Conservation (phyloP, 2,329 filamentous ascomycete species). For the Chaetomium sp. region DNA sequence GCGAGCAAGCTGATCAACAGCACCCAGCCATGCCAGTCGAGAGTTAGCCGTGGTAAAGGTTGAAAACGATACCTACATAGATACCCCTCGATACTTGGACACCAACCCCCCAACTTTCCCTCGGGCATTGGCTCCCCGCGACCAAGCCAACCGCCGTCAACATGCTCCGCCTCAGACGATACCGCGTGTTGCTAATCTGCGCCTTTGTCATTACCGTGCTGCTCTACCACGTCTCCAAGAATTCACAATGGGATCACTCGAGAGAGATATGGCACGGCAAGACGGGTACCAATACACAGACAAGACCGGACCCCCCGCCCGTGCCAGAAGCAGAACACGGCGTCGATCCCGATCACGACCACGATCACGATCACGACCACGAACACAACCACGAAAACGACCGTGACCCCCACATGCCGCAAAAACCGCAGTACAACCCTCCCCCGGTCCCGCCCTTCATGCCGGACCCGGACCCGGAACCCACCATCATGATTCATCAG, state of each 20-base stretch:
- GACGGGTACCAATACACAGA: slow-evolving; percentile 14
- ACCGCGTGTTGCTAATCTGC: slow-evolving; percentile 61
- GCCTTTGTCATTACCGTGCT: slow-evolving; percentile 58
- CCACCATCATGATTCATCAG: slow-evolving; percentile 35
- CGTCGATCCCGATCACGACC: background rate
- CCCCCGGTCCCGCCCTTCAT: background rate
- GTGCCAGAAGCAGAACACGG: slow-evolving; percentile 10
- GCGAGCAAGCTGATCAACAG: background rate
- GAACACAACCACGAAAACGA: background rate
- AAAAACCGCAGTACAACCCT: background rate
- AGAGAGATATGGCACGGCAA: slow-evolving; percentile 29
- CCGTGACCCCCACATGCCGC: slow-evolving; percentile 1
- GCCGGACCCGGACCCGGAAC: slow-evolving; percentile 19
- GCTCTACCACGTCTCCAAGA: slow-evolving; percentile 52
- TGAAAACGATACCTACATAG: background rate
- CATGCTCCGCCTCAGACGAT: slow-evolving; percentile 61
- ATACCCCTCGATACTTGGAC: background rate
- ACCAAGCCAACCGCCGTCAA: background rate
- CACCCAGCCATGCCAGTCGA: slow-evolving; percentile 14
- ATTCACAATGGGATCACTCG: slow-evolving; percentile 41
- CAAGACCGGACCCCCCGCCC: slow-evolving; percentile 11
- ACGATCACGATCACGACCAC: background rate
- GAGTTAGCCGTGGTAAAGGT: background rate
- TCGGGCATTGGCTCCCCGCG: background rate
- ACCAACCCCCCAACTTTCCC: background rate